Percentiles rank a stretch among this genome's conserved stretches.
Conservation (phyloP, 176 grass and related monocot genomes). For the Carex scoparia region DNA sequence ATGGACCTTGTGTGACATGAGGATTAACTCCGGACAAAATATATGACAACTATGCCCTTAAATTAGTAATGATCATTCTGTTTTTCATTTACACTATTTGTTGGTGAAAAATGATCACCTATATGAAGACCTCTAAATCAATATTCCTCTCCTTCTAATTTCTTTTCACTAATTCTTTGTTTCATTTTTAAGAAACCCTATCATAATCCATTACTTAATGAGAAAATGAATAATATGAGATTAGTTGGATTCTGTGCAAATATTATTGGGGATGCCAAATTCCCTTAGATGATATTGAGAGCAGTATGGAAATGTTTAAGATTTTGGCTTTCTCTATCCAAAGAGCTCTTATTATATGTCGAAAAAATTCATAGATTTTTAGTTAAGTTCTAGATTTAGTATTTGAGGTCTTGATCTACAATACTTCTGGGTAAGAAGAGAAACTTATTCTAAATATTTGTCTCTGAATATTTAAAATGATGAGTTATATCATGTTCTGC, state of each 20-base stretch:
- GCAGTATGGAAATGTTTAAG: not conserved
- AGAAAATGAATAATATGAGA: not conserved
- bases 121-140: not conserved
- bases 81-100: not conserved
- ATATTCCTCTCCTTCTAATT: not conserved
- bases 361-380: not conserved
- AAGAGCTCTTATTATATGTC: not conserved
- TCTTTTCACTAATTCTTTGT: not conserved
- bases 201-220: not conserved
- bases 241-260: not conserved
- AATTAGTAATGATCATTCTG: not conserved
- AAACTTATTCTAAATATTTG: not conserved
- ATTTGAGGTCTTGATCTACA: not conserved
- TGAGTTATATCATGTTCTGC: not conserved
- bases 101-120: not conserved
- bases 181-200: not conserved
- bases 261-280: not conserved
- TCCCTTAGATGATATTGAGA: not conserved
- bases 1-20: not conserved
- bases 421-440: not conserved
- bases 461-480: not conserved
- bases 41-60: too few relatives aligned
- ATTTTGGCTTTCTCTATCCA: not conserved
- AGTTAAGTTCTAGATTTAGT: not conserved
- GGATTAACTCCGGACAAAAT: not conserved